Percentiles rank a stretch among this genome's conserved stretches.
Conservation (phyloP, 371 early-diverging fungal species). For the Haplosporangium sp. region DNA sequence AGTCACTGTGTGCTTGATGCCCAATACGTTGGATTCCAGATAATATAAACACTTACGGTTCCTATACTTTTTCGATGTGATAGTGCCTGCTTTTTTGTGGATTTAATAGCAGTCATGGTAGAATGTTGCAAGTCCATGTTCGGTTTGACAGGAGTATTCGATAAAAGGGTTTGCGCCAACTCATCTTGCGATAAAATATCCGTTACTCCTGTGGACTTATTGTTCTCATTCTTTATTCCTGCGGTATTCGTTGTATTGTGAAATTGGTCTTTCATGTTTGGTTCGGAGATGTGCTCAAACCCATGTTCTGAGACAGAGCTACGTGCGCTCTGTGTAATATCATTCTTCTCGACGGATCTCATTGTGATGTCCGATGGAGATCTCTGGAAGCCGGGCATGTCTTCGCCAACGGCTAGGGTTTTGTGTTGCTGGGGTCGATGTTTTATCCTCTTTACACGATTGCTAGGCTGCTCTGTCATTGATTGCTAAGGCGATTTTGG, state of each 20-base stretch:
- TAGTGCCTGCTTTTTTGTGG: conserved; percentile 3
- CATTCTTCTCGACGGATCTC: conserved; percentile 3
- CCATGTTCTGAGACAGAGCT: conserved; percentile 5
- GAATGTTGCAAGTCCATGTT: not conserved
- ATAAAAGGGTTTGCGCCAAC: not conserved
- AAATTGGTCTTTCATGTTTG: not conserved
- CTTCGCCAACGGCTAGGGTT: not conserved
- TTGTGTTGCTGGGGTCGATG: not conserved
- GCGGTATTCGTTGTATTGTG: not conserved
- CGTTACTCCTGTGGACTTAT: not conserved
- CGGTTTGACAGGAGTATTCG: not conserved
- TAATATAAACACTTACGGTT: conserved; percentile 4
- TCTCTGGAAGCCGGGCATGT: conserved; percentile 6
- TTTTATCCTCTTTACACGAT: conserved; percentile 25
- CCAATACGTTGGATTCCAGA: not conserved
- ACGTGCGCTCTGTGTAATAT: conserved; percentile 1
- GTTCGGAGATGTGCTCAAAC: not conserved
- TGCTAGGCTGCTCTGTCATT: conserved; percentile 13
- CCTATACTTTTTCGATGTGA: not conserved
- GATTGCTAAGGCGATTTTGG: not conserved
- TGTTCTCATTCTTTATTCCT: no score
- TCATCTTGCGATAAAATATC: not conserved
- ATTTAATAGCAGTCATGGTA: not conserved
- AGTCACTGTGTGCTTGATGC: not conserved
- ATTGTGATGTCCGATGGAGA: conserved; percentile 7